Conservation (phyloP, 2,329 filamentous ascomycete genomes). For the Gnomoniopsis smithogilvyi region DNA sequence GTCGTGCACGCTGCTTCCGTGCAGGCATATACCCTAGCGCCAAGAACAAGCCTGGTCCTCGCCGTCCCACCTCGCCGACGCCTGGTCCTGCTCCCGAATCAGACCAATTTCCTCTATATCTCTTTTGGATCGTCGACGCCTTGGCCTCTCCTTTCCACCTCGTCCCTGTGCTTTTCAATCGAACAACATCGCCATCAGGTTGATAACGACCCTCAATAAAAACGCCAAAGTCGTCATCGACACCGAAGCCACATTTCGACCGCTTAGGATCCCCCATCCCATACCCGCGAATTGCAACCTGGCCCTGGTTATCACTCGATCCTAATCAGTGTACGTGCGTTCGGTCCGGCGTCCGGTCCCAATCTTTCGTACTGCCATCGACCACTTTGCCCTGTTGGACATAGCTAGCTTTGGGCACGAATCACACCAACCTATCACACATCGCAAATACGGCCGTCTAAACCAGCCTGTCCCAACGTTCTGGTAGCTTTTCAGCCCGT, state of each 20-base stretch:
- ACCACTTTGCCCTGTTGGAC: not conserved
- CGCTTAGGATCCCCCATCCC: not conserved
- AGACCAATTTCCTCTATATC: not conserved
- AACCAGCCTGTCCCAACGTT: not conserved
- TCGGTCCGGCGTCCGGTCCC: not conserved
- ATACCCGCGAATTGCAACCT: not conserved
- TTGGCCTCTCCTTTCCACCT: not conserved
- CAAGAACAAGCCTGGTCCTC: not conserved
- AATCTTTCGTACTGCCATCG: not conserved
- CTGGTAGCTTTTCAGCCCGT: not conserved
- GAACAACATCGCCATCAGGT: too few relatives aligned
- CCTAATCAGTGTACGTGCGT: not conserved
- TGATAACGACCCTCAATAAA: not conserved
- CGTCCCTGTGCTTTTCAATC: not conserved
- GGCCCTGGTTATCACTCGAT: too few relatives aligned
- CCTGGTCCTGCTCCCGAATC: not conserved
- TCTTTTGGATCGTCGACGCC: not conserved
- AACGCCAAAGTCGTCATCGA: not conserved
- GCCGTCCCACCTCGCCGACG: conserved; percentile 1
- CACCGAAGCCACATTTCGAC: not conserved
- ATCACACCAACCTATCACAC: not conserved
- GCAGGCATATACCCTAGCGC: not conserved
- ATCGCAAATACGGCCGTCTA: not conserved
- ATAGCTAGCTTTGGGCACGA: not conserved
- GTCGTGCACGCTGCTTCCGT: not conserved